Conservation (phyloP, 2,329 filamentous ascomycete genomes). For the Alternaria angustiovoidea region DNA sequence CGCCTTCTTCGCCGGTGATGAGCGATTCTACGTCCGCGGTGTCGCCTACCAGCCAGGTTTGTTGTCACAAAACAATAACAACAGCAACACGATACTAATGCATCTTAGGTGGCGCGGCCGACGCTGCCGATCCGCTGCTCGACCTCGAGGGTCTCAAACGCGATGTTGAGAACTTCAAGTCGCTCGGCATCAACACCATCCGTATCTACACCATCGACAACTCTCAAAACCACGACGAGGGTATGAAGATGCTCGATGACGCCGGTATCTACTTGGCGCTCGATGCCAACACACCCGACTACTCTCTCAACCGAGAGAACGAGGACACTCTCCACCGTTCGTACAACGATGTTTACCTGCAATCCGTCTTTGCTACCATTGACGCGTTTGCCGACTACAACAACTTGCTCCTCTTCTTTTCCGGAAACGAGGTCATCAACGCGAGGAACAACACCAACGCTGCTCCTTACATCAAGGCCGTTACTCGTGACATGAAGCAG, state of each 20-base stretch:
- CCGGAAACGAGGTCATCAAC: slow-evolving; percentile 81
- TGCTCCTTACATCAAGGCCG: slow-evolving; percentile 76
- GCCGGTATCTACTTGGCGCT: slow-evolving; percentile 92
- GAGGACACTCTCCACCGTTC: slow-evolving; percentile 66
- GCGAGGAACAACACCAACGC: slow-evolving; percentile 67
- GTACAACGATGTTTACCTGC: slow-evolving; percentile 88
- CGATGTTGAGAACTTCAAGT: slow-evolving; percentile 81
- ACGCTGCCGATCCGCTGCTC: slow-evolving; percentile 74
- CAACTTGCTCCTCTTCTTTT: slow-evolving; percentile 87
- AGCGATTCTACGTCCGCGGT: slow-evolving; percentile 68
- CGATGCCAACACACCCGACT: slow-evolving; percentile 87
- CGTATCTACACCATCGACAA: slow-evolving; percentile 95
- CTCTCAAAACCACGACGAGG: slow-evolving; percentile 79
- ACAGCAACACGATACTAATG: slow-evolving; percentile 16
- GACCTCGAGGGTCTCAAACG: slow-evolving; percentile 74
- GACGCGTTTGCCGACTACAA: slow-evolving; percentile 82
- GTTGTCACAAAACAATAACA: slow-evolving; percentile 45
- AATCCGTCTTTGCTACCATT: slow-evolving; percentile 79
- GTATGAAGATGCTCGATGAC: slow-evolving; percentile 81
- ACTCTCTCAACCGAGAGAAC: slow-evolving; percentile 81
- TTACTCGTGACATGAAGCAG: slow-evolving; percentile 81
- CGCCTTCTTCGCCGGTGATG: slow-evolving; percentile 68
- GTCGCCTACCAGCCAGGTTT: slow-evolving; percentile 72
- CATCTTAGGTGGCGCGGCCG: slow-evolving; percentile 51
- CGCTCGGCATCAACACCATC: slow-evolving; percentile 87